A percentile compares a stretch with the other conserved stretches of the same genome.
Evolutionary conservation across 2,329 filamentous ascomycete genomes (phyloP).

Genomic region (Aquanectria penicillioides): DNA sequence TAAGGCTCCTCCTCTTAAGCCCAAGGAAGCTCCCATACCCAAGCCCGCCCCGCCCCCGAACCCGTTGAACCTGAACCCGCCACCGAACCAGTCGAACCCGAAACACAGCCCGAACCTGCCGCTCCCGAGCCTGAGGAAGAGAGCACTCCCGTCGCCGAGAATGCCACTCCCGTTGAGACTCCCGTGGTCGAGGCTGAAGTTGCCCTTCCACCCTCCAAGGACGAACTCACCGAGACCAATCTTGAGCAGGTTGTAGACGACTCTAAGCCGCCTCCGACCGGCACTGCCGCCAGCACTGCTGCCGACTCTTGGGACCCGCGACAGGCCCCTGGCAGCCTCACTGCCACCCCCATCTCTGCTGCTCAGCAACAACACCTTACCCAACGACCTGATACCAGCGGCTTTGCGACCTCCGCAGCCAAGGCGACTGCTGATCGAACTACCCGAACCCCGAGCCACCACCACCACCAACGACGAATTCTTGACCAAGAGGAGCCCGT

Average conservation of each 20-base stretch:
- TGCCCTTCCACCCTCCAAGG: conserved; percentile 75
- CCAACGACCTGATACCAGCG: conserved; percentile 65
- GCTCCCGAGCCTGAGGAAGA: conserved; percentile 40
- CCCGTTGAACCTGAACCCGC: conserved; percentile 47
- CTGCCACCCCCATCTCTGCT: conserved; percentile 73
- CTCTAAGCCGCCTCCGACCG: conserved; percentile 79
- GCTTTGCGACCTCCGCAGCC: conserved; percentile 81
- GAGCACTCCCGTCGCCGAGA: neutral
- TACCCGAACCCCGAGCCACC: conserved; percentile 77
- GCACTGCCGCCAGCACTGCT: conserved; percentile 87
- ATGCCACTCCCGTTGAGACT: conserved; percentile 29
- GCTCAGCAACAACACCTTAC: conserved; percentile 70
- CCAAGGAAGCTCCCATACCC: conserved; percentile 59
- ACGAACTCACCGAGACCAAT: conserved; percentile 89
- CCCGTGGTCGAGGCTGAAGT: conserved; percentile 44
- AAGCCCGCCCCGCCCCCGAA: conserved; percentile 52
- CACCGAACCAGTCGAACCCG: conserved; percentile 47
- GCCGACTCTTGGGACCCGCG: conserved; percentile 86
- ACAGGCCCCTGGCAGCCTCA: conserved; percentile 66
- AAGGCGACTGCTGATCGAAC: conserved; percentile 76
- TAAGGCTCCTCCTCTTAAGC: conserved; percentile 67
- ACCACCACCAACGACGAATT: conserved; percentile 74
- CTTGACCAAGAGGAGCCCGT: conserved; percentile 97
- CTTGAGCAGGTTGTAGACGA: conserved; percentile 89
- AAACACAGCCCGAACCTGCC: conserved; percentile 47